These are phyloP conservation scores for Angomonas deanei DNA, from an alignment of 208 protist genomes.

Conservation along the genomic window DNA sequence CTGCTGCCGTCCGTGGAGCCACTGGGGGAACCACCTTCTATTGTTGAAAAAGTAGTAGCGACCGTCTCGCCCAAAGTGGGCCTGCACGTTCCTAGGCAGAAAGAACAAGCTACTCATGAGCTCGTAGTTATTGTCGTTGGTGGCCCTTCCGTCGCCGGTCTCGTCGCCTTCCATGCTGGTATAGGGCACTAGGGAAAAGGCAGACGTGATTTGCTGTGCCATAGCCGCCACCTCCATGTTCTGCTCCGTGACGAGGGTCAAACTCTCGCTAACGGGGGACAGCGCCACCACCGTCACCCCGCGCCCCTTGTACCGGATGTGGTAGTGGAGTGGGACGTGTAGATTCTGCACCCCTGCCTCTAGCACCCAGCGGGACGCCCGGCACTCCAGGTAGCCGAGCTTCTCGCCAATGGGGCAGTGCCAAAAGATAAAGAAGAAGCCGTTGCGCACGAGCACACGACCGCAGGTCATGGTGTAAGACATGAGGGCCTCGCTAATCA, in stretches of 20 bases:
- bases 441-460: constrained; percentile 26
- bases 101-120: constrained; percentile 16
- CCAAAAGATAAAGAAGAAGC: constrained; percentile 54
- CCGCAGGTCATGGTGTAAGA: constrained; percentile 30
- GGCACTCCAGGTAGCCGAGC: constrained; percentile 35
- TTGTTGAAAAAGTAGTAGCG: constrained; percentile 47
- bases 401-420: constrained; percentile 29
- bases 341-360: constrained; percentile 26
- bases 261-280: constrained; percentile 22
- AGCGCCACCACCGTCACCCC: constrained; percentile 33
- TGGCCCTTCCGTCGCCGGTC: background rate
- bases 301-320: constrained; percentile 46
- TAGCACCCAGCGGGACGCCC: constrained; percentile 35
- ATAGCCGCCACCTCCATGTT: constrained; percentile 34
- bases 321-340: constrained; percentile 47
- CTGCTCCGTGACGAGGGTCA: constrained; percentile 31
- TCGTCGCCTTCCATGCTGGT: constrained; percentile 1
- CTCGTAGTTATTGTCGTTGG: constrained; percentile 8
- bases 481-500: constrained; percentile 16
- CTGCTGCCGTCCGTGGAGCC: constrained; percentile 22
- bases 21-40: constrained; percentile 31
- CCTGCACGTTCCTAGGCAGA: constrained; percentile 24
- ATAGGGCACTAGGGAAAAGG: constrained; percentile 34
- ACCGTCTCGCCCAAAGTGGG: constrained; percentile 34
- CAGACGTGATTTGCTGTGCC: constrained; percentile 38